These are phyloP conservation scores for Teunomyces kruisii DNA, from an alignment of 805 yeast genomes.

Conservation along the genomic window DNA sequence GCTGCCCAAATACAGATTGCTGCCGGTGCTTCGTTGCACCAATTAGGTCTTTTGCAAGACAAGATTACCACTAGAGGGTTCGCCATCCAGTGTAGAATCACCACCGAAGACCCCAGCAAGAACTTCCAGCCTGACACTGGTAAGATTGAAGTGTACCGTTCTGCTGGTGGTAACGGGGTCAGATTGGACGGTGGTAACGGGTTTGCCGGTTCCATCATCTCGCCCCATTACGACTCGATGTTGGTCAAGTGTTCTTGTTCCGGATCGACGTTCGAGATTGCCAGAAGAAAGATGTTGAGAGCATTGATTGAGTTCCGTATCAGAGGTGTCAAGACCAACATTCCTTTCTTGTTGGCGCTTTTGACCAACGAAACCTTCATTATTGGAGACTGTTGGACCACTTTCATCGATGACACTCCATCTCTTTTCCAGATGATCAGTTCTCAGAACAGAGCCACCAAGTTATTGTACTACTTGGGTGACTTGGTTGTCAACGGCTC, in stretches of 20 bases:
- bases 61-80: conserved; percentile 94
- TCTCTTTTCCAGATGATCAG: conserved; percentile 89
- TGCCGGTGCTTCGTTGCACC: conserved; percentile 93
- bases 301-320: conserved; percentile 96
- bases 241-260: conserved; percentile 95
- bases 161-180: conserved; percentile 99
- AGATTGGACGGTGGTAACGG: conserved; percentile 99
- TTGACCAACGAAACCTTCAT: conserved; percentile 88
- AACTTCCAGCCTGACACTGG: conserved; percentile 99
- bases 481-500: conserved; percentile 96
- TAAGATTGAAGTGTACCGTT: conserved; percentile 94
- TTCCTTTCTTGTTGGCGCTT: conserved; percentile 90
- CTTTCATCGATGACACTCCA: conserved; percentile 98
- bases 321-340: conserved; percentile 98
- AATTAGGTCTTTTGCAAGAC: conserved; percentile 91
- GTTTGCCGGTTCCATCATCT: conserved; percentile 92
- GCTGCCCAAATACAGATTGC: conserved; percentile 99
- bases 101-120: conserved; percentile 96
- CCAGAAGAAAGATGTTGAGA: conserved; percentile 96
- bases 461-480: conserved; percentile 84
- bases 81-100: conserved; percentile 98
- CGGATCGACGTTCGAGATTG: conserved; percentile 96
- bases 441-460: conserved; percentile 96
- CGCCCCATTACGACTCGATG: conserved; percentile 98
- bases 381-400: conserved; percentile 92